Base-by-base conservation (phyloP, 768 basidiomycete species). In the Termitomyces sp. region DNA sequence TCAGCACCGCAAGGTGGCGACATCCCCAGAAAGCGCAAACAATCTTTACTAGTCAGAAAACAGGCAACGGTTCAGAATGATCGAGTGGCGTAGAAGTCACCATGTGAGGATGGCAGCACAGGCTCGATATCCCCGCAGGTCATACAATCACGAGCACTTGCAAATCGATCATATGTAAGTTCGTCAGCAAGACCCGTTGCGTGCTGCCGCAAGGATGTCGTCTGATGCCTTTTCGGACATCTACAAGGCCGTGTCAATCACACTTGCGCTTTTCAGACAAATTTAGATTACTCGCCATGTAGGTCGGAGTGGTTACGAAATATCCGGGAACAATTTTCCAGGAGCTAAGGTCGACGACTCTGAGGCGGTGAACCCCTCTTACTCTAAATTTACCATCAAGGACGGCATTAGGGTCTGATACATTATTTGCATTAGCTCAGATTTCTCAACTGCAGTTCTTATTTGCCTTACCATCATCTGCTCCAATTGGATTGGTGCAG, bases 201-300 rank as follows among this genome's bases (percentile, higher is more conserved):
- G 53, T 13, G 63, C 63, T 29, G 53, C 56, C 1, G 60, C 62
- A 36, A 60, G 55, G n/a, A 69, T 62, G 27, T 64, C 58, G 40
- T 67, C 67, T 22, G 66, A 67, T 16, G 67, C 69, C 43, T 70
- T 70, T 49, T 70, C 67, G 20, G 69, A 65, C 1, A 68, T 65
- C 67, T 70, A 43, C 2, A 27, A 42, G 29, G 11, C 9, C 18
- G 15, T 6, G 7, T 29, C 4, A 42, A 13, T 38, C 16, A n/a
- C 40, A 38, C 11, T 25, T 35, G 20, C 22, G 13, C 27, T n/a
- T 0, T 16, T 50, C 23, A 42, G 29, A 32, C 4, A 25, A 7
- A 9, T 18, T 32, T 15, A 36, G 32, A 40, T 7, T 20, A 54
- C 65, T 54, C 43, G 63, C 70, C 70, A 69, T 69, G 42, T 69